Evolutionary conservation across 768 basidiomycete genomes (phyloP).

Genomic region (Albatrellus ellisii): DNA sequence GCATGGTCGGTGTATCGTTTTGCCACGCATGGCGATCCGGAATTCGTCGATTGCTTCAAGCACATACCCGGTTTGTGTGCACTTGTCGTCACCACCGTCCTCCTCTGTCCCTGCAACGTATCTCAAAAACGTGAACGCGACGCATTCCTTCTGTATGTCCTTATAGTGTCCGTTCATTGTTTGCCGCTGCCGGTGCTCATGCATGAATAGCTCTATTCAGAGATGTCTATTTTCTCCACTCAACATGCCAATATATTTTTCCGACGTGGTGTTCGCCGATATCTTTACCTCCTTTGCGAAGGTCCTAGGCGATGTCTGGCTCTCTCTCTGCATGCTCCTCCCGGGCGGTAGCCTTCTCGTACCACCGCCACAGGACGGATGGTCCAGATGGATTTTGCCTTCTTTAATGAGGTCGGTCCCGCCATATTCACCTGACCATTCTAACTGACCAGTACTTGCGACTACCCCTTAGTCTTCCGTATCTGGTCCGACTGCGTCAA

Average conservation of each 20-base stretch:
- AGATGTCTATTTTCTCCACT: conserved; percentile 63
- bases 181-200: neutral
- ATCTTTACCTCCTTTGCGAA: conserved; percentile 95
- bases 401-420: conserved; percentile 69
- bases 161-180: conserved; percentile 2
- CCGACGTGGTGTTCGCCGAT: conserved; percentile 90
- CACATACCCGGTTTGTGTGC: conserved; percentile 61
- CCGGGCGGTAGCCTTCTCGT: conserved; percentile 65
- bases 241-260: conserved; percentile 62
- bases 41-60: conserved; percentile 61
- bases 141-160: conserved; percentile 60
- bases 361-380: conserved; percentile 47
- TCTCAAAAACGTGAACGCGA: conserved; percentile 61
- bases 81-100: conserved; percentile 37
- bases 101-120: conserved; percentile 58
- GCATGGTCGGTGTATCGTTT: conserved; percentile 62
- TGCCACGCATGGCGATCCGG: conserved; percentile 41
- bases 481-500: conserved; percentile 86
- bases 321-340: conserved; percentile 78
- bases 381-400: conserved; percentile 66
- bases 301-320: conserved; percentile 89
- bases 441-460: conserved; percentile 3
- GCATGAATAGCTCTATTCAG: conserved; percentile 41
- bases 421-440: neutral
- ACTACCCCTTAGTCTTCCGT: conserved; percentile 53